Evolutionary conservation across 441 rosid genomes (phyloP), one percentile per base, ranked within the genome.

Genomic region (Hypseocharis bilobata): DNA sequence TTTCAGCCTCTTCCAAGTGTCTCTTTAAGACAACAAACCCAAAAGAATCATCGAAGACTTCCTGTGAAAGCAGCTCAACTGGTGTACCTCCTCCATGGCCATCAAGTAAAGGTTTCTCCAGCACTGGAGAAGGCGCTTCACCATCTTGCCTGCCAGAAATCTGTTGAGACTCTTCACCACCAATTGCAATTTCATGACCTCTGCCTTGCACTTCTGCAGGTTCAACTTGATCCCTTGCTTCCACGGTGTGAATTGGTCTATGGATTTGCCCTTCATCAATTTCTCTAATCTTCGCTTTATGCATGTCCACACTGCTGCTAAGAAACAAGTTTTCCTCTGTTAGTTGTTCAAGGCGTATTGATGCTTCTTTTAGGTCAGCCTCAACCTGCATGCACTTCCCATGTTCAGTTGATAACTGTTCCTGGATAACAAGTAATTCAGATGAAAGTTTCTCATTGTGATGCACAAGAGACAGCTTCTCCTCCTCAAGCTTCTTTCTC

Each of bases 381-480:
- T 77, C 84, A 71, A 81, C 74, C 75, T 28, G 82, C 72, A 66
- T 27, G 57, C 60, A 64, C 51, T 83, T 82, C 63, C 29, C 77
- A 51, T 70, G 82, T 78, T 80, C 81, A 23, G 72, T 59, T 64
- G 89, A 73, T 49, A 87, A 72, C 56, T 77, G 79, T 83, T 83
- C 86, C 66, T 72, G 82, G 70, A 86, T 82, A 72, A 70, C 72
- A 77, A 78, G 80, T 66, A 87, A 68, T 75, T 89, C 89, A 47
- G 81, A 76, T 20, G 78, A 76, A 73, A 89, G 86, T 70, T 74
- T 85, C 77, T 85, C 76, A 65, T 80, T 83, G 72, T 89, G 85
- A 55, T 28, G 51, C 36, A 68, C 28, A 77, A 83, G 66, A 74
- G 66, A 73, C 59, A 61, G 77, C 51, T 80, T 82, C 62, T 80